Evolutionary conservation across 495 filamentous ascomycete genomes (phyloP), one percentile per base, ranked within the genome.

Genomic region (Podospora conica): DNA sequence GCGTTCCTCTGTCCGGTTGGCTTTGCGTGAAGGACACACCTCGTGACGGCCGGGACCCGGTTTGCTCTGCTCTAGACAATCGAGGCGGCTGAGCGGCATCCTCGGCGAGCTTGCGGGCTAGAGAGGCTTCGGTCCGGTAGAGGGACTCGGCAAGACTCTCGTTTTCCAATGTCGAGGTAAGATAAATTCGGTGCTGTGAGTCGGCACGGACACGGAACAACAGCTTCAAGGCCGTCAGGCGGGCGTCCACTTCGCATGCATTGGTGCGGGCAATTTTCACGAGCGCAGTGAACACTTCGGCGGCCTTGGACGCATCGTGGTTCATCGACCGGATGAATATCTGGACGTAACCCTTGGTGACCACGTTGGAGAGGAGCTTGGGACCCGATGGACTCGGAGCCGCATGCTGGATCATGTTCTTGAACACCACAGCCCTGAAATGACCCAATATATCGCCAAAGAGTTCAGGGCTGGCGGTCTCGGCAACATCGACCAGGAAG

Each of bases 191-290:
- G 57, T 91, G 83, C 18, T 87, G 84, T 29, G 86, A 90, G 73
- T 97, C 91, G 27, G 91, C 91, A 59, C 94, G 85, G 21, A 98
- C 78, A 22, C 94, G 86, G 71, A 95, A 93, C 8, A 98, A 80
- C 55, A 97, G 77, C 70, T 92, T 96, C 79, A 97, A 85, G 4
- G 89, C 89, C 10, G 87, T 89, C 24, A 97, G 78, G 11, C 92
- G 89, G 56, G 91, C 87, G 75, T 91, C 89, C 9, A 83, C 79
- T 53, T 86, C 84, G 66, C 77, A 84, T 2, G 73, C 68, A 22
- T 82, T 81, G 11, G 79, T 82, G 40, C 80, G 77, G 9, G 86
- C 87, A 66, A 91, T 84, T 57, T 80, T 77, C 29, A 91, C 77
- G 3, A 92, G 74, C 12, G 82, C 74, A 9, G 80, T 78, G 63